phyloP scores from a whole-genome alignment of 2,329 filamentous ascomycete genomes.

The Diaporthe vexans region DNA sequence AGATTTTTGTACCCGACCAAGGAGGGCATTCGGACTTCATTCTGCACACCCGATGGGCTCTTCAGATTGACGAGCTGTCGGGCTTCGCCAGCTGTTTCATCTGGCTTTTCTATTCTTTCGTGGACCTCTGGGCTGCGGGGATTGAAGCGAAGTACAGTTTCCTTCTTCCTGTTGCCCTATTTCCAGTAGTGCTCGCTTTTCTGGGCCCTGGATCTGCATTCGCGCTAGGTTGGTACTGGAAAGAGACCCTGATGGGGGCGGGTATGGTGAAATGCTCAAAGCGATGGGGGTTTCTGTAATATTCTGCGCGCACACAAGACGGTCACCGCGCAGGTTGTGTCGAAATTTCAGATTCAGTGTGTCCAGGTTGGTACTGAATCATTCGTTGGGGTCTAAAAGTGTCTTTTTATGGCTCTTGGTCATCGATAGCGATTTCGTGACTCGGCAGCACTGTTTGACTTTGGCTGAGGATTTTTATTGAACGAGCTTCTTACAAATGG shows the following conservation, averaged over 20 bases:
- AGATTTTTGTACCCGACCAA: background rate
- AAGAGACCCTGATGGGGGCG: background rate
- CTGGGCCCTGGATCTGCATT: background rate
- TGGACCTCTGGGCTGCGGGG: background rate
- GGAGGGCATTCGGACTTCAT: background rate
- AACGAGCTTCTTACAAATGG: background rate
- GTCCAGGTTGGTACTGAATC: background rate
- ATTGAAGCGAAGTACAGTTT: background rate
- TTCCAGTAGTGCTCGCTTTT: background rate
- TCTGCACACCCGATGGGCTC: background rate
- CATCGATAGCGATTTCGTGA: background rate
- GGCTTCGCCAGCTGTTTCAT: background rate
- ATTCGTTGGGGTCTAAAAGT: background rate
- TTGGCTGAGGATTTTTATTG: background rate
- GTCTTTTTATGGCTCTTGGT: background rate
- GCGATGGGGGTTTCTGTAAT: background rate
- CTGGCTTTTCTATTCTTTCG: background rate
- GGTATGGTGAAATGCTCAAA: background rate
- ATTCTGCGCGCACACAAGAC: background rate
- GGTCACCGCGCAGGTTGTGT: background rate
- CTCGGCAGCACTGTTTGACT: no score
- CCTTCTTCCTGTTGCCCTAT: background rate
- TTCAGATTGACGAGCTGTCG: background rate
- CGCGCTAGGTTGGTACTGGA: background rate
- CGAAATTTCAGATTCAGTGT: background rate